These are phyloP conservation scores for Starmera quercuum DNA, from an alignment of 805 yeast species.

Conservation along the genomic window DNA sequence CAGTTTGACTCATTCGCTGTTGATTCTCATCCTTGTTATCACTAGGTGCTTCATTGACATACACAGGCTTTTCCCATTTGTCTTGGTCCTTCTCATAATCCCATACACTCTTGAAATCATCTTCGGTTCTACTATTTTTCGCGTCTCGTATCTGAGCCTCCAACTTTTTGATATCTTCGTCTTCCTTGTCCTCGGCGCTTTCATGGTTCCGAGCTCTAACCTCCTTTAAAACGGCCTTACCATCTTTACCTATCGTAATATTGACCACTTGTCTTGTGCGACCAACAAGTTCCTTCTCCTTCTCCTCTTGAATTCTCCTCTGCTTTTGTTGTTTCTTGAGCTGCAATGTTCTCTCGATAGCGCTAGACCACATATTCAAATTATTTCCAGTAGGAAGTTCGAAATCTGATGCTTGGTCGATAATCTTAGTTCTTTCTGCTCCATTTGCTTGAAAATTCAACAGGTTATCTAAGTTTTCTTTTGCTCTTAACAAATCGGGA, in stretches of 20 bases:
- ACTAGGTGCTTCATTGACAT: constrained; percentile 16
- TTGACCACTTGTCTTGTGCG: constrained; percentile 69
- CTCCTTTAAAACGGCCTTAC: constrained; percentile 66
- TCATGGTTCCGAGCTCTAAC: constrained; percentile 22
- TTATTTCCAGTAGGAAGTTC: constrained; percentile 50
- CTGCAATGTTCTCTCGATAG: constrained; percentile 81
- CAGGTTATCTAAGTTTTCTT: constrained; percentile 63
- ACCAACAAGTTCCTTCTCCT: constrained; percentile 55
- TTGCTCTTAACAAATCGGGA: constrained; percentile 60
- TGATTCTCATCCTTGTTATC: no score
- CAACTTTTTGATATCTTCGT: constrained; percentile 22
- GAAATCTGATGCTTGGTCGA: constrained; percentile 88
- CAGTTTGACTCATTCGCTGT: background rate
- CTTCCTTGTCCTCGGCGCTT: constrained; percentile 24
- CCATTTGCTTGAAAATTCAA: constrained; percentile 79
- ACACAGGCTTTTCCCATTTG: constrained; percentile 50
- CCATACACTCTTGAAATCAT: constrained; percentile 40
- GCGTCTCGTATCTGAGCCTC: constrained; percentile 22
- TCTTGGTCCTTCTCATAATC: constrained; percentile 47
- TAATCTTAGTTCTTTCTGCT: constrained; percentile 83
- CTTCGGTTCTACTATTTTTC: constrained; percentile 25
- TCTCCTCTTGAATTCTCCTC: constrained; percentile 53
- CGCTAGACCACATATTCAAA: constrained; percentile 68
- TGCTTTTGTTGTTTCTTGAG: constrained; percentile 80
- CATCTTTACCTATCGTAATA: constrained; percentile 67